Evolutionary conservation across 331 rosid species (phyloP).

Genomic region (Acacia pycnantha): DNA sequence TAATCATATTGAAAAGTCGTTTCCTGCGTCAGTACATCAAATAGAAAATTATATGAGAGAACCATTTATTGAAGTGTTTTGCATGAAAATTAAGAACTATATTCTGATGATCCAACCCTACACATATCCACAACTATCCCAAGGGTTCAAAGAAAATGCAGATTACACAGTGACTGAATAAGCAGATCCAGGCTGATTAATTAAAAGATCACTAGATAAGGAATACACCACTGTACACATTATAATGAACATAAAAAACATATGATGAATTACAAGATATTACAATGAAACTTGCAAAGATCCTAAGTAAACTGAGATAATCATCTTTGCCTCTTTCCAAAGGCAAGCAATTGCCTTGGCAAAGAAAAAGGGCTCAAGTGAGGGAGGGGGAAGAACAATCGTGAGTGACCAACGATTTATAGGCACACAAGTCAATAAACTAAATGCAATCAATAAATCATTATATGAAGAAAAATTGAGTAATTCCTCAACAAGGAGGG

Average conservation of each 20-base stretch:
- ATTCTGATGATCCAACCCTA: background rate
- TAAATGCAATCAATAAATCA: too few species aligned
- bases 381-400: background rate
- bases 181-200: background rate
- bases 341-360: background rate
- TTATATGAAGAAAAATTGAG: too few species aligned
- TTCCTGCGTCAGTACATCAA: too few species aligned
- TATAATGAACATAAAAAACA: background rate
- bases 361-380: background rate
- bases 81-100: background rate
- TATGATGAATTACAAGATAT: background rate
- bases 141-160: slow-evolving; percentile 4
- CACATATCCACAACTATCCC: background rate
- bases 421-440: too few species aligned
- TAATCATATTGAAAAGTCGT: too few species aligned
- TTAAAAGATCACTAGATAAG: background rate
- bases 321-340: background rate
- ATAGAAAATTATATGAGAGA: background rate
- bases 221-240: background rate
- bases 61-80: background rate
- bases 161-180: background rate
- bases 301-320: background rate
- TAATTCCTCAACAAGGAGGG: too few species aligned
- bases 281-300: background rate
- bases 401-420: background rate